Evolutionary conservation across 306 rosid genomes (phyloP), one percentile per base, ranked within the genome.

Genomic region (Rosa multiflora): DNA sequence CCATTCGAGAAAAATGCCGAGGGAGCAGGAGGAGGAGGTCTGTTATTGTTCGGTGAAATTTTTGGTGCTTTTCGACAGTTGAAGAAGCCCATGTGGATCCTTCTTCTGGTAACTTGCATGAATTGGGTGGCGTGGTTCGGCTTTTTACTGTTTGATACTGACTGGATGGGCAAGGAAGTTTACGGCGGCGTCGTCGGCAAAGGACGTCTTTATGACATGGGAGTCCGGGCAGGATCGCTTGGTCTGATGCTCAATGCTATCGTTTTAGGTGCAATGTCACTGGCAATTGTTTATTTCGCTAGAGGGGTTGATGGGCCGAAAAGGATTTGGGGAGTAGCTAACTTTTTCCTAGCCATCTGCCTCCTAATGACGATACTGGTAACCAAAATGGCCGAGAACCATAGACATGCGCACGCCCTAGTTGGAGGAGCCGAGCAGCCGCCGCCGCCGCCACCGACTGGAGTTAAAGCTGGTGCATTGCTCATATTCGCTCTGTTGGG

Each of bases 111-210:
- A 76, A 94, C 97, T 67, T 87, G 90, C 35, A 81, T 91, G 0
- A 94, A 92, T 14, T 92, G 98, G 97, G 70, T 94, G 40, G 98
- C 93, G 1, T 94, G 97, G 94, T 94, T 92, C 43, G 93, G 94
- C 0, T 94, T 94, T 83, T 26, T 94, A 74, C 52, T 94, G 53
- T 94, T 84, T 70, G 97, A 94, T 78, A 94, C 98, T 0, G 97
- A 94, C 72, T 94, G 98, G 98, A 94, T 90, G 97, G 97, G 98
- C 3, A 68, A 6, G 20, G 98, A 94, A 76, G 97, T 94, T 35
- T 94, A 83, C 35, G 97, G 98, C 0, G 97, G 98, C 1, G 76
- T 46, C 17, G 91, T 84, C 0, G 88, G 87, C 2, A 46, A 79
- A 63, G 88, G 88, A 1, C 40, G 5, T 59, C 72, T 78, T 10